Evolutionary conservation across 805 yeast genomes (phyloP), one percentile per base, ranked within the genome.

Genomic region (Kuraishia hungarica): DNA sequence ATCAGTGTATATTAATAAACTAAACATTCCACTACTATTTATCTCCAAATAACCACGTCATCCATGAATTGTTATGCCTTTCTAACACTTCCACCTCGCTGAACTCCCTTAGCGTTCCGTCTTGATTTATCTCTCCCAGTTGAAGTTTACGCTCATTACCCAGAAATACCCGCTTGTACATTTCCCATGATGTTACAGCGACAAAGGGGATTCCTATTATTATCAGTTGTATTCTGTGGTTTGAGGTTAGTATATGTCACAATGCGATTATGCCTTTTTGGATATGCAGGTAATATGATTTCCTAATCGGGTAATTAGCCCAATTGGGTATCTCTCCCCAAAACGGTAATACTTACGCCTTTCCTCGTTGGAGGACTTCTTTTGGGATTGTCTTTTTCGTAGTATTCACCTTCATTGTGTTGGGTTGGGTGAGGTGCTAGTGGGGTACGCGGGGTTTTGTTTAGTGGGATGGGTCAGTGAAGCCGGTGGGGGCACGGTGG

Each of bases 101-200:
- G 62, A 76, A 79, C 51, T 72, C 62, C n/a, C 77, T 63, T 4
- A 77, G 63, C 1, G 76, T 68, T 0, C 81, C 81, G 53, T 77
- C 81, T 1, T 76, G 72, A 51, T 67, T 62, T 56, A 68, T 67
- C 50, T 73, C 79, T 11, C 83, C 83, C 48, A 71, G 64, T 59
- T 79, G 83, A 2, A 69, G 67, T 35, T 71, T 69, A 57, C 78
- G 66, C 51, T 75, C 78, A 19, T 72, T 71, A 4, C 79, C 79
- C 13, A 68, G 62, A 39, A 73, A 65, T 15, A 67, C 51, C 24
- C 75, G 55, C 48, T 69, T 60, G 54, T 69, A 71, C 2, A 71
- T 54, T 54, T 69, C 75, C 4, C 58, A 51, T 2, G 65, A 57
- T 0, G 75, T 72, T 6, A 69, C 58, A 11, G 61, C 51, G 8